Percentiles rank a stretch among this genome's conserved stretches.
phyloP scores from a whole-genome alignment of 306 rosid genomes.

The Urtica urens region DNA sequence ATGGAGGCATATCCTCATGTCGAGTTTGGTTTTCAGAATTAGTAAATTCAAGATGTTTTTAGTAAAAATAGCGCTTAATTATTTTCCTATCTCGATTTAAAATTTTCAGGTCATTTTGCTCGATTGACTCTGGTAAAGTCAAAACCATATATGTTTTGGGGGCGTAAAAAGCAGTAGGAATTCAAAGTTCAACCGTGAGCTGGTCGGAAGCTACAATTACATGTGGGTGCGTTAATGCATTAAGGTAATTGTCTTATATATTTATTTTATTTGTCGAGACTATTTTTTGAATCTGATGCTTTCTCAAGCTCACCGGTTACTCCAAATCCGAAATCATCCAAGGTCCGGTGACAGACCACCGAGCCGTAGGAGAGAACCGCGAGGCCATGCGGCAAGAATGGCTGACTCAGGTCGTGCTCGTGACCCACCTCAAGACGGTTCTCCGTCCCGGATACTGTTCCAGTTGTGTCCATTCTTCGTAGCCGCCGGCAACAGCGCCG shows the following conservation, averaged over 20 bases:
- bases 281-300: too few relatives aligned
- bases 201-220: too few relatives aligned
- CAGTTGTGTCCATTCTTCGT: conserved; percentile 61
- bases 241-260: too few relatives aligned
- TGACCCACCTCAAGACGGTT: conserved; percentile 78
- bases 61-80: background rate
- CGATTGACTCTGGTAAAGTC: conserved; percentile 63
- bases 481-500: conserved; percentile 27
- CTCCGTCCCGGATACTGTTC: conserved; percentile 78
- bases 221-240: too few relatives aligned
- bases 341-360: conserved; percentile 52
- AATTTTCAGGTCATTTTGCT: conserved; percentile 61
- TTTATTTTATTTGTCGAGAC: too few relatives aligned
- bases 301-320: conserved; percentile 72
- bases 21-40: background rate
- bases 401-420: conserved; percentile 32
- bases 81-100: conserved; percentile 2
- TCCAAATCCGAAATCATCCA: conserved; percentile 57
- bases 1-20: conserved; percentile 34
- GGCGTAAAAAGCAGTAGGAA: too few relatives aligned
- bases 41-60: background rate
- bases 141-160: background rate
- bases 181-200: too few relatives aligned
- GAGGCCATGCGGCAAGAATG: conserved; percentile 80
- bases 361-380: conserved; percentile 56